These are phyloP conservation scores for Penicillium fimorum DNA, from an alignment of 495 filamentous ascomycete genomes.

Conservation along the genomic window DNA sequence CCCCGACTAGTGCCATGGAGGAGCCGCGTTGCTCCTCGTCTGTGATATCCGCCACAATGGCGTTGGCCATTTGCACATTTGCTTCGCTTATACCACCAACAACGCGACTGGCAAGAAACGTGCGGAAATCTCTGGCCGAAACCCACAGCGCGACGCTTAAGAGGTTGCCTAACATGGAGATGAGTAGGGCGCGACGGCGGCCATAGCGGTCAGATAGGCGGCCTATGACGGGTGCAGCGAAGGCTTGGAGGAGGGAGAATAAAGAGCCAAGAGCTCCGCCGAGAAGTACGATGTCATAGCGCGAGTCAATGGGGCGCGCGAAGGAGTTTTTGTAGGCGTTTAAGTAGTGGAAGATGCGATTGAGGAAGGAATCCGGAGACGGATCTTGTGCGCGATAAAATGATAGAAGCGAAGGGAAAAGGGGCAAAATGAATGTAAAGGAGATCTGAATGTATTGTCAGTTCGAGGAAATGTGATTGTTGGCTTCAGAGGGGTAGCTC, in stretches of 20 bases:
- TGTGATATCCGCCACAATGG: conserved; percentile 95
- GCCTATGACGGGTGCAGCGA: conserved; percentile 91
- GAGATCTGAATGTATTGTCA: conserved; percentile 58
- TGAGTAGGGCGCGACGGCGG: conserved; percentile 81
- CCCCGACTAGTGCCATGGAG: conserved; percentile 94
- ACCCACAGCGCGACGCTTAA: conserved; percentile 92
- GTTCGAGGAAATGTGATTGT: background rate
- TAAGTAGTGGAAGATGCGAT: conserved; percentile 73
- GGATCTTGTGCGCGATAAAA: conserved; percentile 80
- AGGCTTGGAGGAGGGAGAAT: conserved; percentile 89
- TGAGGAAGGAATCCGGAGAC: conserved; percentile 62
- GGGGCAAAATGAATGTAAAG: conserved; percentile 95
- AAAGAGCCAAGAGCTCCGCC: conserved; percentile 92
- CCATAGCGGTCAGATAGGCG: conserved; percentile 85
- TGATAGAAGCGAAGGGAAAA: conserved; percentile 89
- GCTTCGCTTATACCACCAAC: conserved; percentile 94
- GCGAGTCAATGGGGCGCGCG: conserved; percentile 86
- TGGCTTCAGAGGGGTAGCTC: background rate
- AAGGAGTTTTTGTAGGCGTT: conserved; percentile 97
- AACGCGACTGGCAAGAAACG: conserved; percentile 86
- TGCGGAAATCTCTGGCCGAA: conserved; percentile 86
- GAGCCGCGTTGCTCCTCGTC: conserved; percentile 75
- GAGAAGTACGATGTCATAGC: conserved; percentile 95
- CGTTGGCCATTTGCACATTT: conserved; percentile 94
- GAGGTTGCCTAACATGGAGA: conserved; percentile 94